Percentiles rank a stretch among this genome's conserved stretches.
These are phyloP conservation scores for Torulaspora pretoriensis DNA, from an alignment of 1,139 yeast species.

Conservation along the genomic window DNA sequence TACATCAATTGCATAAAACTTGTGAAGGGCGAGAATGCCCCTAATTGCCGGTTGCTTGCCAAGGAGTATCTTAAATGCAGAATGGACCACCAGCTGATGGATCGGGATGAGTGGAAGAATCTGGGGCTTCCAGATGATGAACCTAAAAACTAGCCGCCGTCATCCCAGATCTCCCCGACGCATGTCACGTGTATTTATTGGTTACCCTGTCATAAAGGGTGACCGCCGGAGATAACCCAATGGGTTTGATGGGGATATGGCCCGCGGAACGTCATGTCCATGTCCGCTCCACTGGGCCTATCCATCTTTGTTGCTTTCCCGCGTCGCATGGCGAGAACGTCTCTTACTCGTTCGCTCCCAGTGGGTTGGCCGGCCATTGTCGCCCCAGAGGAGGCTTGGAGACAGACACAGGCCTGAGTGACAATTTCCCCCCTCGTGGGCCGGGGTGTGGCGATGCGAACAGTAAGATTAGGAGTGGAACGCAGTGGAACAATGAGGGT, in stretches of 20 bases:
- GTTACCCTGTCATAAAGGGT: conserved; percentile 2
- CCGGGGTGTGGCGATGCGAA: background rate
- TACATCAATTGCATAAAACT: conserved; percentile 76
- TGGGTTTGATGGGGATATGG: background rate
- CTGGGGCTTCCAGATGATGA: conserved; percentile 73
- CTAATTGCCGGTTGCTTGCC: conserved; percentile 81
- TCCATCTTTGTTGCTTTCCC: no score
- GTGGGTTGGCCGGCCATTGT: background rate
- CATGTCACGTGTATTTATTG: background rate
- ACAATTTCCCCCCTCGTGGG: conserved; percentile 1
- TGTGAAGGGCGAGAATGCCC: conserved; percentile 79
- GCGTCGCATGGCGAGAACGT: no score
- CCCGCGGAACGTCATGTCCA: background rate
- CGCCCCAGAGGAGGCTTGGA: no score
- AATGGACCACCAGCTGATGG: conserved; percentile 90
- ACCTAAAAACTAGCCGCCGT: conserved; percentile 7
- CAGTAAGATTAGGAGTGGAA: background rate
- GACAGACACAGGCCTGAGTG: no score
- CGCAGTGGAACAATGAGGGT: background rate
- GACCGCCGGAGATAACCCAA: background rate
- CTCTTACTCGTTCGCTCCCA: no score
- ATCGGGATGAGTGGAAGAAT: conserved; percentile 72
- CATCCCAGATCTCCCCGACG: background rate
- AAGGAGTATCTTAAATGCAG: conserved; percentile 78
- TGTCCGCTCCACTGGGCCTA: no score